Conservation (phyloP, 805 yeast genomes). For the Diddensiella caesifluorescens region DNA sequence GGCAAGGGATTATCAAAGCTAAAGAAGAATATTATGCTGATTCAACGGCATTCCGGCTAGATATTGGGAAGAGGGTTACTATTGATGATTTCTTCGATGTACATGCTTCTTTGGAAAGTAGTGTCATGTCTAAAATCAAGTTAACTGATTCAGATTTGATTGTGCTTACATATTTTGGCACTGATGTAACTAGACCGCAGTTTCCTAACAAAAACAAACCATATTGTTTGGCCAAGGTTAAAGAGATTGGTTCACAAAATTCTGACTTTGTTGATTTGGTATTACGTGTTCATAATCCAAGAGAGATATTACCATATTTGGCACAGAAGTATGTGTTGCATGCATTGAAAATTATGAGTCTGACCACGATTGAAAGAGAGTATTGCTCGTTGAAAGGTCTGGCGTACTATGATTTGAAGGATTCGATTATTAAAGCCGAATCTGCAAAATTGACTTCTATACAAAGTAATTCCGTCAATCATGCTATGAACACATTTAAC, state of each 20-base stretch:
- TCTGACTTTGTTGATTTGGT: conserved; percentile 68
- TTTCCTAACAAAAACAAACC: conserved; percentile 22
- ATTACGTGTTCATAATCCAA: conserved; percentile 51
- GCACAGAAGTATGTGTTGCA: conserved; percentile 59
- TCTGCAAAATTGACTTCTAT: conserved; percentile 43
- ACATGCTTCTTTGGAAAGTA: conserved; percentile 61
- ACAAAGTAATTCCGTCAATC: conserved; percentile 36
- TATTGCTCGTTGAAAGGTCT: conserved; percentile 77
- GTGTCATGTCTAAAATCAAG: conserved; percentile 45
- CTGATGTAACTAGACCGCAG: conserved; percentile 22
- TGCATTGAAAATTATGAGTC: conserved; percentile 69
- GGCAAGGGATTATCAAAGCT: conserved; percentile 82
- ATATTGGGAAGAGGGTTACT: conserved; percentile 73
- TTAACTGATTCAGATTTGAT: conserved; percentile 73
- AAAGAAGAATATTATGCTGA: conserved; percentile 48
- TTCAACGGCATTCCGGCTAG: conserved; percentile 56
- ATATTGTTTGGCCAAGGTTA: conserved; percentile 75
- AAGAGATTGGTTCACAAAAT: conserved; percentile 60
- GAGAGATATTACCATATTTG: conserved; percentile 47
- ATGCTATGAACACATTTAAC: conserved; percentile 45
- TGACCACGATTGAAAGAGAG: conserved; percentile 92
- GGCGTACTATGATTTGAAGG: conserved; percentile 71
- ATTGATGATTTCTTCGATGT: conserved; percentile 87
- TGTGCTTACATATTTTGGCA: conserved; percentile 52
- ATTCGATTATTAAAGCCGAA: conserved; percentile 58